A percentile compares a stretch with the other conserved stretches of the same genome.
Evolutionary conservation across 2,329 filamentous ascomycete genomes (phyloP).

Genomic region (Stagonosporopsis tanaceti): DNA sequence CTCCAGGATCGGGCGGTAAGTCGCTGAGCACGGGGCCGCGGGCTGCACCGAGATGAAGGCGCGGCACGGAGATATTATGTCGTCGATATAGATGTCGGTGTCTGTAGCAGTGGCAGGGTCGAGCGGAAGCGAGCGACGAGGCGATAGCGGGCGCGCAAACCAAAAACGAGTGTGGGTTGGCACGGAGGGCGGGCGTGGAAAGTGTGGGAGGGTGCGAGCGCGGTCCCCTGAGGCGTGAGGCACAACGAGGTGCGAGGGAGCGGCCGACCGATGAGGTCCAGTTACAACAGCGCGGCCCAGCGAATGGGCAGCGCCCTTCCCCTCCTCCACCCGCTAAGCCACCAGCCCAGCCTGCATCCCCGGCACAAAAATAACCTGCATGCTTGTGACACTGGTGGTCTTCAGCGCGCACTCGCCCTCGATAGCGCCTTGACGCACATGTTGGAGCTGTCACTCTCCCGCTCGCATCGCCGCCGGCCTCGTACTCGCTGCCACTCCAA

Average conservation of each 20-base stretch:
- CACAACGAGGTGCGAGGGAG: slow-evolving; percentile 13
- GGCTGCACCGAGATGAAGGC: slow-evolving; percentile 20
- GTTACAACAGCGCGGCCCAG: slow-evolving; percentile 15
- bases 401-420: slow-evolving; percentile 22
- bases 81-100: slow-evolving; percentile 13
- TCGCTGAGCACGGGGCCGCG: slow-evolving; percentile 24
- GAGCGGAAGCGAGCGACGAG: slow-evolving; percentile 13
- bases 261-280: slow-evolving; percentile 17
- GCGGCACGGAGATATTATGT: slow-evolving; percentile 21
- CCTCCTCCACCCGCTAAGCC: slow-evolving; percentile 28
- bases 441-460: slow-evolving; percentile 18
- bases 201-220: slow-evolving; percentile 4
- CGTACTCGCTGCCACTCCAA: slow-evolving; percentile 12
- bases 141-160: slow-evolving; percentile 7
- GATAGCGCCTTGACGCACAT: slow-evolving; percentile 19
- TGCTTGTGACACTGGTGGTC: slow-evolving; percentile 35
- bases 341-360: slow-evolving; percentile 27
- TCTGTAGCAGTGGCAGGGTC: not conserved
- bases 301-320: slow-evolving; percentile 13
- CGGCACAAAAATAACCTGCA: slow-evolving; percentile 39
- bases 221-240: slow-evolving; percentile 16
- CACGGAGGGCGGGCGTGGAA: slow-evolving; percentile 7
- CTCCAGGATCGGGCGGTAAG: slow-evolving; percentile 15
- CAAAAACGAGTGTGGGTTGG: slow-evolving; percentile 19
- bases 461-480: not conserved